Evolutionary conservation across 2,329 filamentous ascomycete genomes (phyloP).

Genomic region (Xylaria digitata): DNA sequence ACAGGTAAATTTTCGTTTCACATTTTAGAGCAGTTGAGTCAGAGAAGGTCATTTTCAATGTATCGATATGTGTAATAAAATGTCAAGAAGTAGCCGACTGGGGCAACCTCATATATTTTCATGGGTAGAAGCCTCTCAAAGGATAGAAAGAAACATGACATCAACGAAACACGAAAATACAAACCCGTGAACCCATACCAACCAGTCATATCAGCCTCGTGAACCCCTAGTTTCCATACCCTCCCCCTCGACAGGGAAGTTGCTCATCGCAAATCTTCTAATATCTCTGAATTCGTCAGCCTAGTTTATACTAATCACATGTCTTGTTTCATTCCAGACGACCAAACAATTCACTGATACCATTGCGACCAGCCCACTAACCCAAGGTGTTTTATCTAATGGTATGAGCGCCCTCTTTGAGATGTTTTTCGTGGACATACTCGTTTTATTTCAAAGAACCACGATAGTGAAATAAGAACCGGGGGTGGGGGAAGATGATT

Average conservation of each 20-base stretch:
- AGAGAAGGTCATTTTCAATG: background rate
- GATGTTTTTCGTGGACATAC: background rate
- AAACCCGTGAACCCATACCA: conserved; percentile 2
- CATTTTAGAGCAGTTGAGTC: background rate
- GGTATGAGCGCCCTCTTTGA: background rate
- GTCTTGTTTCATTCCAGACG: conserved; percentile 6
- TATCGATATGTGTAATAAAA: background rate
- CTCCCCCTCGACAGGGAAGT: background rate
- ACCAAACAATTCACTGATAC: background rate
- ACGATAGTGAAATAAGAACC: background rate
- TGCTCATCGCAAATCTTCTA: background rate
- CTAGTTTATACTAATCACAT: conserved; percentile 3
- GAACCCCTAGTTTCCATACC: conserved; percentile 9
- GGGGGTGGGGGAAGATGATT: no score
- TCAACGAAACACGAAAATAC: background rate
- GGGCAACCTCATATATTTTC: background rate
- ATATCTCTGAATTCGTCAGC: background rate
- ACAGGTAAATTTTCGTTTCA: background rate
- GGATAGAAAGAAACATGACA: background rate
- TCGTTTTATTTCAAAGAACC: conserved; percentile 1
- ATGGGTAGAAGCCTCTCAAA: background rate
- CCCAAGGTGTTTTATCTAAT: background rate
- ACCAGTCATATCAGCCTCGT: conserved; percentile 2
- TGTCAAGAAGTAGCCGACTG: conserved; percentile 16
- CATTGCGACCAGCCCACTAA: conserved; percentile 9